Base-by-base conservation (phyloP, 352 stramenopile species). In the Phytophthora cactorum region DNA sequence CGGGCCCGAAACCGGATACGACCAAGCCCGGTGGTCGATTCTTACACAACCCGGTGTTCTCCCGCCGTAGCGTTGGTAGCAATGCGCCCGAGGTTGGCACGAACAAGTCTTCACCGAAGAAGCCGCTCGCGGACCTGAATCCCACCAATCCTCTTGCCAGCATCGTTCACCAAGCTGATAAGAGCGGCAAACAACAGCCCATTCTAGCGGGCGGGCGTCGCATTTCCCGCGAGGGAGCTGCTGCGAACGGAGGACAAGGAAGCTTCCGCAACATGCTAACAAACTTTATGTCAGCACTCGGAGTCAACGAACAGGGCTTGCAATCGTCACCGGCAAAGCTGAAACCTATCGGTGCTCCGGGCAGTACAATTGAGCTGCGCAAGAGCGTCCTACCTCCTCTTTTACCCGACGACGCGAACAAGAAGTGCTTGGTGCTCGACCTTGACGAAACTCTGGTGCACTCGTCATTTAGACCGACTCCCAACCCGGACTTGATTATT, bases 381-480 rank as follows among this genome's bases (percentile, higher is more conserved):
- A 86, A 82, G 70, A 92, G 81, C 47, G 72, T 92, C 29, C 58
- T 92, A 25, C 72, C 74, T 27, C 80, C 80, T 3, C 28, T 70
- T 5, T 63, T 43, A 5, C 71, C 72, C 0, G 69, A 84, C 27
- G 87, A 96, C 52, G 59, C 68, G 3, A 88, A 81, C 44, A 96
- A 96, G 63, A 97, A 97, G 68, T 96, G 90, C 39, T 82, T 98
- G 25, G 89, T 98, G 28, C 79, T 99, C 22, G 97, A 99, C 66
- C 77, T 99, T 28, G 97, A 99, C 75, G 97, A 99, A 72, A 99
- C 97, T 14, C 78, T 99, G 4, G 97, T 99, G 10, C 97, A 99
- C 82, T 98, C 91, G 38, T 99, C 93, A 43, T 99, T 99, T 72
- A 84, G 84, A 76, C 88, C 96, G 7, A 98, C 98, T 12, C 61